Evolutionary conservation across 2,329 filamentous ascomycete genomes (phyloP).

Genomic region (Colletotrichum sansevieriae): DNA sequence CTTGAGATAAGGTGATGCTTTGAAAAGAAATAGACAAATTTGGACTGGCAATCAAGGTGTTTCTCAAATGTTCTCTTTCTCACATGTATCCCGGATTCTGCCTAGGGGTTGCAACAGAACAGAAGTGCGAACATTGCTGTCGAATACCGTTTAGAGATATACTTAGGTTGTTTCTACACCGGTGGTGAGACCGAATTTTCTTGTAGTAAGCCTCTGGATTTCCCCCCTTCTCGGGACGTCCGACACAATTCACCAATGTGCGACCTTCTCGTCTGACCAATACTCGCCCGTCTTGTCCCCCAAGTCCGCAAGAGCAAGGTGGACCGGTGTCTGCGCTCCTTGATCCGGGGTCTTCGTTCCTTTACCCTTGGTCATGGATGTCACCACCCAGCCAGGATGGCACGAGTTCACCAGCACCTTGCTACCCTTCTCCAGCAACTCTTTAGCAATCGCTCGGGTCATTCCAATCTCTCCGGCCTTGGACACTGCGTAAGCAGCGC

Average conservation of each 20-base stretch:
- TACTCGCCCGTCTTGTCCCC: slow-evolving; percentile 52
- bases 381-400: slow-evolving; percentile 59
- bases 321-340: slow-evolving; percentile 58
- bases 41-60: no score
- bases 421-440: slow-evolving; percentile 47
- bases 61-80: no score
- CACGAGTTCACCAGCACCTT: slow-evolving; percentile 53
- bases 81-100: no score
- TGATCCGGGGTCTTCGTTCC: slow-evolving; percentile 56
- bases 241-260: slow-evolving; percentile 47
- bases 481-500: slow-evolving; percentile 61
- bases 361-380: slow-evolving; percentile 60
- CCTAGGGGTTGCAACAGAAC: no score
- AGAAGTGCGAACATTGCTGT: no score
- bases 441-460: slow-evolving; percentile 53
- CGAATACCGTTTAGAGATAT: no score
- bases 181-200: no score
- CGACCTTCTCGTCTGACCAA: slow-evolving; percentile 53
- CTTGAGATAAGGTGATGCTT: no score
- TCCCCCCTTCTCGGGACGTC: no score
- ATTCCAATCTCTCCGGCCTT: slow-evolving; percentile 59
- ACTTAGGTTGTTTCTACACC: no score
- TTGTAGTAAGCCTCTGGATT: no score
- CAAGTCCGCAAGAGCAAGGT: slow-evolving; percentile 56
- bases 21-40: no score